These are phyloP conservation scores for Barnettozyma pratensis DNA, from an alignment of 805 yeast genomes.

Conservation along the genomic window DNA sequence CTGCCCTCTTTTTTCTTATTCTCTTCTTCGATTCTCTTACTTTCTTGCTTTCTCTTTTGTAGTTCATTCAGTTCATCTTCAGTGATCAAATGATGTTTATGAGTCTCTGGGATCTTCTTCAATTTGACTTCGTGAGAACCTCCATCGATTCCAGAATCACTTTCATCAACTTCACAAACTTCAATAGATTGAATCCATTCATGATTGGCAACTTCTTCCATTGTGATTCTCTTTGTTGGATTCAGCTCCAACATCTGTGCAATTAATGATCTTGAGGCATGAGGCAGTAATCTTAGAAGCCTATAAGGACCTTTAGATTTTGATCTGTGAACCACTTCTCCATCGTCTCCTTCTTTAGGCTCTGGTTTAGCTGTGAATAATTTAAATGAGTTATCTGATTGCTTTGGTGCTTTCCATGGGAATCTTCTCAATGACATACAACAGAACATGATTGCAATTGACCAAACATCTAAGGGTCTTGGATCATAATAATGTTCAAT, in stretches of 20 bases:
- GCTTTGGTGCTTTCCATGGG: slow-evolving; percentile 94
- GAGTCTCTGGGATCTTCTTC: slow-evolving; percentile 32
- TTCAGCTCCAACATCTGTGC: slow-evolving; percentile 60
- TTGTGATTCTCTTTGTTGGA: slow-evolving; percentile 50
- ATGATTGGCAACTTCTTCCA: slow-evolving; percentile 50
- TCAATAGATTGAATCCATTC: slow-evolving; percentile 56
- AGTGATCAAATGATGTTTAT: slow-evolving; percentile 63
- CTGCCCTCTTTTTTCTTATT: neutral
- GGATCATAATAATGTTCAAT: slow-evolving; percentile 64
- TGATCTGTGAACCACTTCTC: slow-evolving; percentile 29
- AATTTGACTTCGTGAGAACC: slow-evolving; percentile 17
- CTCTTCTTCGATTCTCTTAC: slow-evolving; percentile 15
- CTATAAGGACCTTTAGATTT: slow-evolving; percentile 65
- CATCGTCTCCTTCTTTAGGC: slow-evolving; percentile 10
- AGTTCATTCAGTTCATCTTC: slow-evolving; percentile 52
- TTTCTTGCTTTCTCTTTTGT: slow-evolving; percentile 31
- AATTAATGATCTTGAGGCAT: slow-evolving; percentile 55
- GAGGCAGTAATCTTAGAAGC: slow-evolving; percentile 66
- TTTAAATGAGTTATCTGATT: slow-evolving; percentile 66
- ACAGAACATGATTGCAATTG: slow-evolving; percentile 85
- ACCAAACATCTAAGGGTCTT: slow-evolving; percentile 87
- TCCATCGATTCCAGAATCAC: slow-evolving; percentile 1
- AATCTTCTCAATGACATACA: slow-evolving; percentile 84
- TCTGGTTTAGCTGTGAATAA: slow-evolving; percentile 50
- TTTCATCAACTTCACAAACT: slow-evolving; percentile 37